Evolutionary conservation across 192 early-diverging fungal species (phyloP).

Genomic region (Bifiguratus adelaidae): DNA sequence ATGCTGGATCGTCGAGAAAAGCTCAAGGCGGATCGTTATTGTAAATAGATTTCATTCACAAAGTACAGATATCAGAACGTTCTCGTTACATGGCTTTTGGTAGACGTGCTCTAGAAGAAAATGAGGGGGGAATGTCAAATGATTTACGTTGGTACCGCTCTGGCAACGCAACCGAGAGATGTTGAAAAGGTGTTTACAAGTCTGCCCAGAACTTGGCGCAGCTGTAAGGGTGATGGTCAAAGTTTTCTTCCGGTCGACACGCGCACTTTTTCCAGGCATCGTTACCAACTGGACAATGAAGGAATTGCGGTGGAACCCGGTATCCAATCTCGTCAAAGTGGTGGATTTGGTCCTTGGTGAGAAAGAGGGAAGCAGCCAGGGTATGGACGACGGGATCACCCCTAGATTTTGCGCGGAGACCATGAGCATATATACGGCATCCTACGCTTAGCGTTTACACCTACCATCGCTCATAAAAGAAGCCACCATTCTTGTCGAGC

Average conservation of each 20-base stretch:
- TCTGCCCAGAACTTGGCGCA: slow-evolving; percentile 19
- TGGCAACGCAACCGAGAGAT: no score
- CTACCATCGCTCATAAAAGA: slow-evolving; percentile 61
- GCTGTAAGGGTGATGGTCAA: slow-evolving; percentile 21
- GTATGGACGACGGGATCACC: slow-evolving; percentile 66
- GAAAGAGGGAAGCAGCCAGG: slow-evolving; percentile 43
- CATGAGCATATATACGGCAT: background rate
- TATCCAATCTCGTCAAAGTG: slow-evolving; percentile 67
- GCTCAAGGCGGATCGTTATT: slow-evolving; percentile 75
- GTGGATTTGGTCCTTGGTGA: slow-evolving; percentile 55
- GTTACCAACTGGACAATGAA: slow-evolving; percentile 56
- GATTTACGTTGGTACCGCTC: no score
- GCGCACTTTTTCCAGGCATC: slow-evolving; percentile 19
- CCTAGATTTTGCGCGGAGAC: slow-evolving; percentile 26
- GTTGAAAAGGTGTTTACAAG: no score
- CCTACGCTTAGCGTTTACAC: background rate
- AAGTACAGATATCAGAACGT: no score
- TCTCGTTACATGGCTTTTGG: no score
- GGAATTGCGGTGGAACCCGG: slow-evolving; percentile 37
- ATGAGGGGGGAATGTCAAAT: no score
- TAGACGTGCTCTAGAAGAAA: no score
- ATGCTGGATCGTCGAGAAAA: slow-evolving; percentile 71
- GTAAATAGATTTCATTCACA: slow-evolving; percentile 66
- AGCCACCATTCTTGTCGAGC: slow-evolving; percentile 52
- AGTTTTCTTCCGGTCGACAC: slow-evolving; percentile 37